Evolutionary conservation across 2,329 filamentous ascomycete species (phyloP).

Genomic region (Coniochaeta sp.): DNA sequence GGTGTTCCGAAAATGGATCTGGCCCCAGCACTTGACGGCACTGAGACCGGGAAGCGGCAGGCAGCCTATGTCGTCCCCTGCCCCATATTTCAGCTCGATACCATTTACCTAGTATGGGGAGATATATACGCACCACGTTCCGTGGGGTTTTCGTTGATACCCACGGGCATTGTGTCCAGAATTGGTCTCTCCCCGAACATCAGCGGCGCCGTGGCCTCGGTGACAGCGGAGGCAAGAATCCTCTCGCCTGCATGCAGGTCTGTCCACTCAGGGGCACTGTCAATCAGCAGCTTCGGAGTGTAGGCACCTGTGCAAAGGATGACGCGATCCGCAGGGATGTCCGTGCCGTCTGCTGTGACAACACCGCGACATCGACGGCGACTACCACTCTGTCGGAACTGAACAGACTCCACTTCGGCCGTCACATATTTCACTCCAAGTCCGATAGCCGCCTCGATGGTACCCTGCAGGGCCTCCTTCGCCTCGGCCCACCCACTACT

Average conservation of each 20-base stretch:
- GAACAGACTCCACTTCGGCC: slow-evolving; percentile 39
- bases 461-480: slow-evolving; percentile 44
- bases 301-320: slow-evolving; percentile 50
- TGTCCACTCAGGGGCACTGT: slow-evolving; percentile 38
- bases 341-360: slow-evolving; percentile 32
- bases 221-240: slow-evolving; percentile 52
- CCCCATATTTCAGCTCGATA: neutral
- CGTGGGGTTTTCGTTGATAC: slow-evolving; percentile 24
- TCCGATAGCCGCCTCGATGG: slow-evolving; percentile 43
- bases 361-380: slow-evolving; percentile 41
- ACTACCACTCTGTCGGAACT: slow-evolving; percentile 33
- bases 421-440: slow-evolving; percentile 52
- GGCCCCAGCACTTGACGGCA: slow-evolving; percentile 54
- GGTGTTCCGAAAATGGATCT: slow-evolving; percentile 51
- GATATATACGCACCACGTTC: slow-evolving; percentile 29
- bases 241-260: slow-evolving; percentile 43
- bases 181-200: slow-evolving; percentile 27
- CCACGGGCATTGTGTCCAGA: slow-evolving; percentile 17
- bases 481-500: slow-evolving; percentile 59
- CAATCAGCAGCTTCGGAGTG: slow-evolving; percentile 47
- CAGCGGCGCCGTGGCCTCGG: slow-evolving; percentile 49
- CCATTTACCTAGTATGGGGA: neutral
- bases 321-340: slow-evolving; percentile 39
- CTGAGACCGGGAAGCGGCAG: slow-evolving; percentile 44
- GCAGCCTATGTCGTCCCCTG: slow-evolving; percentile 45